Percentiles rank a stretch among this genome's conserved stretches.
Conservation (phyloP, 768 basidiomycete genomes). For the Suillus luteus region DNA sequence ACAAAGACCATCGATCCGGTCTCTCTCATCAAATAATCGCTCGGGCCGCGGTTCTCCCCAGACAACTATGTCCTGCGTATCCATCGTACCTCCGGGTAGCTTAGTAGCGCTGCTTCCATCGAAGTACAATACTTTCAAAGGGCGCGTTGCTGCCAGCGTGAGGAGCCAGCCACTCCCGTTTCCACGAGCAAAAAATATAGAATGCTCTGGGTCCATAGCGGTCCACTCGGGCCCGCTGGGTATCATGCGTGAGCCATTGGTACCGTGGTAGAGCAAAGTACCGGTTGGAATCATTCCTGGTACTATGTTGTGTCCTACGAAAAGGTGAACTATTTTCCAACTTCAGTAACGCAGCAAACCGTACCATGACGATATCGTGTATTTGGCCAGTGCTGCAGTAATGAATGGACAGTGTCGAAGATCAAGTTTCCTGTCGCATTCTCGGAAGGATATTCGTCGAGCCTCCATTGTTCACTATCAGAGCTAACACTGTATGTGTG, state of each 20-base stretch:
- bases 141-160: conserved; percentile 29
- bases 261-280: conserved; percentile 40
- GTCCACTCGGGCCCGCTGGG: conserved; percentile 36
- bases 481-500: neutral
- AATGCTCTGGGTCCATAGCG: conserved; percentile 39
- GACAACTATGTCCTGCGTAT: conserved; percentile 36
- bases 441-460: conserved; percentile 22
- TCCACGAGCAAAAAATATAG: conserved; percentile 37
- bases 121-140: conserved; percentile 37
- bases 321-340: neutral
- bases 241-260: conserved; percentile 14
- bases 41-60: conserved; percentile 32
- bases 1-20: conserved; percentile 34
- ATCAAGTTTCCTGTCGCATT: conserved; percentile 36
- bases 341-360: neutral
- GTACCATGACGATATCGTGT: conserved; percentile 37
- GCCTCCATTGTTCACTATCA: conserved; percentile 20
- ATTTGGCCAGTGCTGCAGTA: conserved; percentile 43
- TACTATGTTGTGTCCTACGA: conserved; percentile 33
- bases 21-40: conserved; percentile 21
- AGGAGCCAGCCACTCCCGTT: conserved; percentile 26
- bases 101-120: conserved; percentile 34
- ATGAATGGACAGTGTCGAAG: conserved; percentile 35
- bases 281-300: conserved; percentile 37
- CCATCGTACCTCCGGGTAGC: conserved; percentile 33